A percentile compares a stretch with the other conserved stretches of the same genome.
phyloP scores from a whole-genome alignment of 306 rosid genomes.

The Urtica urens region DNA sequence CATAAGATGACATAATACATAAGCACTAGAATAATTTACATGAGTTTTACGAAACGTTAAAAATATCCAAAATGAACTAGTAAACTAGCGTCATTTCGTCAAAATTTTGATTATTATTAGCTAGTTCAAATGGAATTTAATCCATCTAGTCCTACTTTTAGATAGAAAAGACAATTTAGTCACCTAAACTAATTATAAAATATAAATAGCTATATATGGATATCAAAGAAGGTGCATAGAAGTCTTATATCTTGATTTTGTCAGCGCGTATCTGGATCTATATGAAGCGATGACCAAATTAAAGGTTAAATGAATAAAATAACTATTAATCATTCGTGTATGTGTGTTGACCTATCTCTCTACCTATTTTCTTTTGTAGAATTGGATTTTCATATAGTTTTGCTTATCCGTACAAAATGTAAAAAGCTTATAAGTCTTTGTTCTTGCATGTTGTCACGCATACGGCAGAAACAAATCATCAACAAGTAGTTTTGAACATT shows the following conservation, averaged over 20 bases:
- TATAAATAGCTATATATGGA: background rate
- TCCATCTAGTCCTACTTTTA: background rate
- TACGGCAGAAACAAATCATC: background rate
- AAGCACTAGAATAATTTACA: no score
- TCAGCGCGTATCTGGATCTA: constrained; percentile 3
- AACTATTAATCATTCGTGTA: background rate
- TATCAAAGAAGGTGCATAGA: background rate
- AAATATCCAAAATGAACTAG: no score
- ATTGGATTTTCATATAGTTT: background rate
- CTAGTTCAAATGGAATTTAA: no score
- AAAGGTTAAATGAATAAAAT: no score
- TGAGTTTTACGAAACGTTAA: no score
- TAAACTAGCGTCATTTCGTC: no score
- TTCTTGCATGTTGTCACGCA: background rate
- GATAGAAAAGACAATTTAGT: background rate
- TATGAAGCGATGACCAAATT: background rate
- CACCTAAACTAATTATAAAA: background rate
- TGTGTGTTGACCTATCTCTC: background rate
- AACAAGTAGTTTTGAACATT: background rate
- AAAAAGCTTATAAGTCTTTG: background rate
- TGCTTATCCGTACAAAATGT: background rate
- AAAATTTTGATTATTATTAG: no score
- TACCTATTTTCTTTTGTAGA: background rate
- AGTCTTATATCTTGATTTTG: background rate
- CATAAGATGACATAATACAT: no score